Evolutionary conservation across 1,284 basidiomycete genomes (phyloP).

Genomic region (Austropuccinia psidii): DNA sequence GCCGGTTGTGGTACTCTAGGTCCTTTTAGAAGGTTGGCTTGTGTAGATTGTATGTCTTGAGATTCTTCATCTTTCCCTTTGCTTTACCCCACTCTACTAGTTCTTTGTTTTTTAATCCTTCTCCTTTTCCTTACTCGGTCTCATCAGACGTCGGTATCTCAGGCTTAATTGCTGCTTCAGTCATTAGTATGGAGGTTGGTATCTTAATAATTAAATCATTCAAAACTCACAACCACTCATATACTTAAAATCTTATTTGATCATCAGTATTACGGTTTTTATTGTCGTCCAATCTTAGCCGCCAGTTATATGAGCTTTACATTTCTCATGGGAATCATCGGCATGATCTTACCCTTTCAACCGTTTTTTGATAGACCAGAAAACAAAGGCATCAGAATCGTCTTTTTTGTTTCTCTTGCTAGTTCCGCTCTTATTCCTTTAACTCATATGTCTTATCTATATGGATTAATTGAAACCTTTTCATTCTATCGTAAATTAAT

Average conservation of each 20-base stretch:
- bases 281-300: slow-evolving; percentile 17
- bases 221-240: background rate
- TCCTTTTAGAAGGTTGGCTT: slow-evolving; percentile 30
- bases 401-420: slow-evolving; percentile 34
- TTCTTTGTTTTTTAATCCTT: too few relatives aligned
- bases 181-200: slow-evolving; percentile 19
- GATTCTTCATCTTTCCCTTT: background rate
- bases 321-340: slow-evolving; percentile 26
- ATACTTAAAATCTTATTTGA: background rate
- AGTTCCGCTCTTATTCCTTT: slow-evolving; percentile 16
- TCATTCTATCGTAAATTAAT: slow-evolving; percentile 16
- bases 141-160: slow-evolving; percentile 26
- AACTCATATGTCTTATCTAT: slow-evolving; percentile 26
- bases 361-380: slow-evolving; percentile 35
- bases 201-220: background rate
- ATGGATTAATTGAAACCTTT: slow-evolving; percentile 16
- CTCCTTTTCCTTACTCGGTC: background rate
- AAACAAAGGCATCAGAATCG: slow-evolving; percentile 20
- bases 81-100: too few relatives aligned
- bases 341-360: slow-evolving; percentile 34
- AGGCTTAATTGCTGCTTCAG: slow-evolving; percentile 32
- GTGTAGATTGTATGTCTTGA: slow-evolving; percentile 21
- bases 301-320: slow-evolving; percentile 18
- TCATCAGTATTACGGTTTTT: slow-evolving; percentile 31
- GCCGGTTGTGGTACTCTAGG: slow-evolving; percentile 28